These are phyloP conservation scores for Salinomyces thailandicus DNA, from an alignment of 2,329 filamentous ascomycete genomes.

Conservation along the genomic window DNA sequence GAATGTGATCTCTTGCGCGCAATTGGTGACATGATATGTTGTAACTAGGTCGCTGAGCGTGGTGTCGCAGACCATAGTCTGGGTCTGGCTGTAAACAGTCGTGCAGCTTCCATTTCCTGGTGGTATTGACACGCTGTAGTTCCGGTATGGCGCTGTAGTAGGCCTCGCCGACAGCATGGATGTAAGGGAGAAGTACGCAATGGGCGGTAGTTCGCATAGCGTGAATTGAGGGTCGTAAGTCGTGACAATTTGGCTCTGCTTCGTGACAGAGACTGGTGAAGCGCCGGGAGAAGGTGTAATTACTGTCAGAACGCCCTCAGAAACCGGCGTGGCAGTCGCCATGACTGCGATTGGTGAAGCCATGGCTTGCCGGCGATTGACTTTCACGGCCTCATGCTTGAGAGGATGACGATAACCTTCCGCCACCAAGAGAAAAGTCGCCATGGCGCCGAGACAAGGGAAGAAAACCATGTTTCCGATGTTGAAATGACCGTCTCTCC, in stretches of 20 bases:
- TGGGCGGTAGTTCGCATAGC: constrained; percentile 31
- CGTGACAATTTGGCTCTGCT: constrained; percentile 34
- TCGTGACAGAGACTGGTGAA: constrained; percentile 30
- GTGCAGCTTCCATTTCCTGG: constrained; percentile 29
- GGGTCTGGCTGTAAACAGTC: constrained; percentile 31
- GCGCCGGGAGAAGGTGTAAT: constrained; percentile 35
- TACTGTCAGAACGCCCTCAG: constrained; percentile 24
- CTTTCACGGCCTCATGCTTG: constrained; percentile 23
- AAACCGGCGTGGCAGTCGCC: constrained; percentile 10
- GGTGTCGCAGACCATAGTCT: constrained; percentile 35
- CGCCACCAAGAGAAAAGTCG: constrained; percentile 9
- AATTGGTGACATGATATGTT: constrained; percentile 32
- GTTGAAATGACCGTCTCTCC: background rate
- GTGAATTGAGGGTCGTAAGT: constrained; percentile 34
- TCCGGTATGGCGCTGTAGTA: constrained; percentile 27
- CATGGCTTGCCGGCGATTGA: constrained; percentile 16
- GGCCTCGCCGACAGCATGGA: constrained; percentile 16
- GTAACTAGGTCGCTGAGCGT: constrained; percentile 32
- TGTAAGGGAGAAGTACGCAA: constrained; percentile 24
- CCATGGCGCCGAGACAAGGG: constrained; percentile 11
- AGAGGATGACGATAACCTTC: constrained; percentile 13
- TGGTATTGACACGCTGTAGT: constrained; percentile 26
- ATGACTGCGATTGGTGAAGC: constrained; percentile 8
- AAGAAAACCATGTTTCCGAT: constrained; percentile 12
- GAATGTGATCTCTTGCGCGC: constrained; percentile 37